A percentile compares a stretch with the other conserved stretches of the same genome.
Evolutionary conservation across 345 rosid species (phyloP).

Genomic region (Hibiscus tridactylites): DNA sequence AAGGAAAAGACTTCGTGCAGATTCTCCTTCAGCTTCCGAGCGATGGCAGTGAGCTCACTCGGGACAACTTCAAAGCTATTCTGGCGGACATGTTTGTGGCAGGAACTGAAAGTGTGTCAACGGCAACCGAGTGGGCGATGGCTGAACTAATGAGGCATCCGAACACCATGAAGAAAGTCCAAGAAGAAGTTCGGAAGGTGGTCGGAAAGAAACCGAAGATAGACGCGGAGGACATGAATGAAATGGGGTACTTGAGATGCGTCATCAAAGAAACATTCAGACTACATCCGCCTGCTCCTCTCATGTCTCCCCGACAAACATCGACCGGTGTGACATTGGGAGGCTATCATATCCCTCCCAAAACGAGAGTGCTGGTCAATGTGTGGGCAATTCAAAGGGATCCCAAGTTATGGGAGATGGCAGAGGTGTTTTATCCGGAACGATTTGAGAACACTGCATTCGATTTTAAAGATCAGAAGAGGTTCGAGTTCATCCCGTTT

Average conservation of each 20-base stretch:
- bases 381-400: background rate
- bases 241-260: background rate
- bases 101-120: background rate
- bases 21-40: background rate
- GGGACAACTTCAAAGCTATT: background rate
- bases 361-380: background rate
- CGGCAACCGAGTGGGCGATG: background rate
- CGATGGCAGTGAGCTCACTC: background rate
- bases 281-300: background rate
- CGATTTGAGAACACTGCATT: background rate
- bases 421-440: background rate
- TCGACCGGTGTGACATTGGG: background rate
- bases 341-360: background rate
- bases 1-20: background rate
- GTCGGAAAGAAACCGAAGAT: background rate
- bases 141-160: background rate
- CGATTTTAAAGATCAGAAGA: background rate
- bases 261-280: background rate
- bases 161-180: background rate
- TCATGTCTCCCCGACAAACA: background rate
- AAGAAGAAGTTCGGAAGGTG: background rate
- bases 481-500: constrained; percentile 3
- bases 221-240: background rate
- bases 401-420: background rate
- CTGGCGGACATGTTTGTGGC: background rate